Evolutionary conservation across 2,329 filamentous ascomycete species (phyloP), one percentile per base, ranked within the genome.

Genomic region (Aspergillus fijiensis): DNA sequence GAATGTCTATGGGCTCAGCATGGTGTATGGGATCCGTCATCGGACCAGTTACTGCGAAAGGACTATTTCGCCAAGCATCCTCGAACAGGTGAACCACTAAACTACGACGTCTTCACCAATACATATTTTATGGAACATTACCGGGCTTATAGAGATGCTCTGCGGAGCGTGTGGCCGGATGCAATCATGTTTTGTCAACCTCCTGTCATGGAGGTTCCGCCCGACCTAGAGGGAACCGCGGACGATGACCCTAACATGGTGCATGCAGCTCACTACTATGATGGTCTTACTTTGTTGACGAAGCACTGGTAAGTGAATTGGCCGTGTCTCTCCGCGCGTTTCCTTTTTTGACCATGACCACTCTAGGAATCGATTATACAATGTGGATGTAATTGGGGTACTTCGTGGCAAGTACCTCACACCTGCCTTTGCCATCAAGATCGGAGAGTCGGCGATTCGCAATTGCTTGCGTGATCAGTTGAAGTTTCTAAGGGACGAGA

Each of bases 1-100:
- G 87, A 96, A 75, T 98, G 95, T 70, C 75, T 99, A 47, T 99
- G 95, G 95, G 94, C 95, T 3, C 94, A 97, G 71, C 93, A 99
- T 74, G 94, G 93, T 1, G 87, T 99, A 5, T 99, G 95, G 95
- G 92, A 99, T 71, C 88, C 90, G 5, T 79, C 81, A 4, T 89
- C 85, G 2, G 92, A 97, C 72, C 86, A 84, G 0, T 79, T 99
- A 5, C 76, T 96, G 59, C 86, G 85, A 66, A 96, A 93, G 69
- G 87, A 96, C 73, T 97, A 98, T 75, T 99, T 99, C 70, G 83
- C 87, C 9, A 90, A 88, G 68, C 87, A 90, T 63, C 93, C 93
- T 0, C 81, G 79, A 16, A 92, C 88, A 1, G 91, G 90, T 2
- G 85, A 90, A 61, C 80, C 79, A 5, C 82, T 98, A 58, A 86